phyloP scores from a whole-genome alignment of 495 filamentous ascomycete species.

The Lindgomyces ingoldianus region DNA sequence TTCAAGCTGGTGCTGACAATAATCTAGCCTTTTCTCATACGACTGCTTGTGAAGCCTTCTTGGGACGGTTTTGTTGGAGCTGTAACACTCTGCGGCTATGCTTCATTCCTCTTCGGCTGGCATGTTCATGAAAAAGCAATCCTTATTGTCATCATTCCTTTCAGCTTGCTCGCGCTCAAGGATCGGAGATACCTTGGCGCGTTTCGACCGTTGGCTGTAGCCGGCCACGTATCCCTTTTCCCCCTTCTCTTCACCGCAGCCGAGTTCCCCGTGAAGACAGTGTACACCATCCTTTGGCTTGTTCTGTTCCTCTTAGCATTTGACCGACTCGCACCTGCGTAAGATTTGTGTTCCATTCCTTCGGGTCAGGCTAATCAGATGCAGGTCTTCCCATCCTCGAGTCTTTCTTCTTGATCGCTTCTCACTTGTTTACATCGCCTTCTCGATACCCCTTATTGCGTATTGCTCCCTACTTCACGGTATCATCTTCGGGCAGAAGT shows the following conservation, averaged over 20 bases:
- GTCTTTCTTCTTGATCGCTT: constrained; percentile 90
- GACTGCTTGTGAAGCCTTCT: constrained; percentile 76
- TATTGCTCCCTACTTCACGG: constrained; percentile 86
- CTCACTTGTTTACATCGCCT: constrained; percentile 79
- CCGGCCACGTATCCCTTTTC: constrained; percentile 93
- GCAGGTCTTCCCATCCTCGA: constrained; percentile 61
- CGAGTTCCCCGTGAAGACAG: constrained; percentile 89
- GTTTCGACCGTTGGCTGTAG: constrained; percentile 87
- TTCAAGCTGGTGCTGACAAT: constrained; percentile 29
- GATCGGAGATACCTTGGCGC: constrained; percentile 90
- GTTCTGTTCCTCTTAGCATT: constrained; percentile 82
- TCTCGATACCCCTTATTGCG: constrained; percentile 83
- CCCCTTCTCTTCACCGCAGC: constrained; percentile 88
- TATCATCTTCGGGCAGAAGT: constrained; percentile 75
- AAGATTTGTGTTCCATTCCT: constrained; percentile 26
- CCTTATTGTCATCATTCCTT: constrained; percentile 90
- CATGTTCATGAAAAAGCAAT: constrained; percentile 98
- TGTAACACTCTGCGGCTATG: constrained; percentile 91
- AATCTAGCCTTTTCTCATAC: constrained; percentile 67
- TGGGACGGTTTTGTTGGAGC: constrained; percentile 88
- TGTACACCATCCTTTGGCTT: constrained; percentile 92
- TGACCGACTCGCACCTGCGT: constrained; percentile 80
- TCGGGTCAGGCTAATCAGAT: constrained; percentile 3
- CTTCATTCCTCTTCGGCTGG: constrained; percentile 97
- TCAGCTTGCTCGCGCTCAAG: constrained; percentile 89